Conservation (phyloP, 345 rosid species). For the Ceriops zippeliana region DNA sequence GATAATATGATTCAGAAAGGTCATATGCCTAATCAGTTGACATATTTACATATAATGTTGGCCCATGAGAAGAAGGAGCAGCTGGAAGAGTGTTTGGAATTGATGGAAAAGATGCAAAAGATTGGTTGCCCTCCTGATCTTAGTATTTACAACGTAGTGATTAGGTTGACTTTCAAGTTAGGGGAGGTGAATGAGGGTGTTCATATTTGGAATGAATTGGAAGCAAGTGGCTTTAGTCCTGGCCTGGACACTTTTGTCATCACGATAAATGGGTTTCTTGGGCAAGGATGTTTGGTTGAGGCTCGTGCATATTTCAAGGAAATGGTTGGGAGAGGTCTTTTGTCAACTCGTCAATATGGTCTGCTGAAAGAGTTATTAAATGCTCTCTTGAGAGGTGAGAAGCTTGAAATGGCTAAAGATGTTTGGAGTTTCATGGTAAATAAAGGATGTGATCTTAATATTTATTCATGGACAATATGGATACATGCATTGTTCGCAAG, state of each 20-base stretch:
- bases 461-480: constrained; percentile 86
- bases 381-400: constrained; percentile 58
- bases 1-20: constrained; percentile 58
- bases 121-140: constrained; percentile 56
- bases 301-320: constrained; percentile 73
- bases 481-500: constrained; percentile 79
- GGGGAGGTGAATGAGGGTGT: constrained; percentile 63
- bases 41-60: constrained; percentile 72
- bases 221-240: constrained; percentile 59
- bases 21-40: constrained; percentile 46
- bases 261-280: constrained; percentile 63
- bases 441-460: constrained; percentile 72
- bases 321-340: constrained; percentile 71
- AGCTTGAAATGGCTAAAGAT: constrained; percentile 80
- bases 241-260: constrained; percentile 71
- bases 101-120: constrained; percentile 56
- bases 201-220: constrained; percentile 70
- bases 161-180: constrained; percentile 72
- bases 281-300: constrained; percentile 56
- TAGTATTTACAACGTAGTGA: constrained; percentile 53
- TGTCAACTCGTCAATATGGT: constrained; percentile 64
- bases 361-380: constrained; percentile 62
- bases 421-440: constrained; percentile 65
- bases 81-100: constrained; percentile 58
- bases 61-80: constrained; percentile 77